Evolutionary conservation across 1,284 basidiomycete genomes (phyloP), one percentile per base, ranked within the genome.

Genomic region (Bjerkandera adusta): DNA sequence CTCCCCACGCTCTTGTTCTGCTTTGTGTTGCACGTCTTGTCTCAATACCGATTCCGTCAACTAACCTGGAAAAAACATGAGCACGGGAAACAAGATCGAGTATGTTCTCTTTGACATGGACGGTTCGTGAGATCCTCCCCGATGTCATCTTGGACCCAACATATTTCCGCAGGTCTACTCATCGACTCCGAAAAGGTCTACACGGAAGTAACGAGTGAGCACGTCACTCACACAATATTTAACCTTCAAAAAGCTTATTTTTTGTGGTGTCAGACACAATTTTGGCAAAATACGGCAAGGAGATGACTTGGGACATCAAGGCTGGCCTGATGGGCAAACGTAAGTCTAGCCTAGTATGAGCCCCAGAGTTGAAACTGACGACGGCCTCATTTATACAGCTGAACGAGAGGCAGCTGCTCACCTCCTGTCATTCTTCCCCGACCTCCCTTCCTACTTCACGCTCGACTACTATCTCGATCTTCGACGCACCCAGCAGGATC

Each of bases 21-120:
- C n/a, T n/a, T n/a, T n/a, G n/a, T n/a, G n/a, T n/a, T n/a, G n/a
- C n/a, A n/a, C n/a, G n/a, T n/a, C n/a, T n/a, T n/a, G n/a, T n/a
- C n/a, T n/a, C n/a, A n/a, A n/a, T n/a, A n/a, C n/a, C n/a, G n/a
- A n/a, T n/a, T n/a, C n/a, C n/a, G n/a, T n/a, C n/a, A n/a, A n/a
- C n/a, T n/a, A n/a, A n/a, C n/a, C n/a, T n/a, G n/a, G n/a, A n/a
- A n/a, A n/a, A n/a, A n/a, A 30, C 30, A 48, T 48, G 46, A 20
- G 39, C 13, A 18, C 10, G 8, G 22, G 18, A 15, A 21, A 39
- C 20, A 62, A 61, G 43, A 64, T 86, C 36, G 81, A 86, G 62
- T 90, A 85, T 69, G 83, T 87, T 44, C 67, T 90, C 43, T 91
- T 91, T 57, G 88, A 90, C 62, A 79, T 91, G 81, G 88, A 91